Base-by-base conservation (phyloP, 768 basidiomycete genomes). In the Exsudoporus frostii region DNA sequence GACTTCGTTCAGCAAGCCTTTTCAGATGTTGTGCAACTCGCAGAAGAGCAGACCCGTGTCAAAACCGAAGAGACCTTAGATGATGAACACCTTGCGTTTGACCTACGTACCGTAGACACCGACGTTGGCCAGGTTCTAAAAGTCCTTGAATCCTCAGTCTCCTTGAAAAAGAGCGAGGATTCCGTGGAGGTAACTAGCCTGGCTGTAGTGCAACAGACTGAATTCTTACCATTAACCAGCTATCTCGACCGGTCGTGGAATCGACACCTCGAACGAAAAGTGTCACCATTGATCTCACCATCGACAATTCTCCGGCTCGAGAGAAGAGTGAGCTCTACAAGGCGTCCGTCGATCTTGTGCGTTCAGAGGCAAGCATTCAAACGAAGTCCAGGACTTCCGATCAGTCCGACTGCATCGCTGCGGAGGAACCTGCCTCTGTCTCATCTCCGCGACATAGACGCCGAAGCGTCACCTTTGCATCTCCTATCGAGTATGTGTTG, bases 201-300 rank as follows among this genome's bases (percentile, higher is more conserved):
- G 24, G 34, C 43, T 27, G 43, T 14, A 22, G n/a, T 29, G 27
- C 22, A 25, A 27, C n/a, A 30, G 17, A 39, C 41, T 22, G 20
- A n/a, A 49, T 38, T 47, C 17, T 53, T 8, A 60, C 38, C 37
- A n/a, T 48, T 25, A 48, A 45, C 29, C 34, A 70, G 64, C 30
- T 43, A 27, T 55, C 32, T 39, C 24, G 24, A 30, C 45, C 45
- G 24, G 45, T 50, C 15, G 17, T 39, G 48, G 47, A 56, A 39
- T 56, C 57, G 27, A 60, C 58, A 24, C 62, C 63, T 32, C 50
- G 46, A 58, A 55, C 50, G 20, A 57, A 73, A 39, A 54, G 56
- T 20, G 58, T 69, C 8, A 76, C 72, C 39, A 74, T 80, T 51
- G 80, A 82, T 62, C 68, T 80, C 50, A 79, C 76, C n/a, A 54